These are phyloP conservation scores for Diphasiastrum complanatum DNA, from an alignment of 83 land plant species.

Conservation along the genomic window DNA sequence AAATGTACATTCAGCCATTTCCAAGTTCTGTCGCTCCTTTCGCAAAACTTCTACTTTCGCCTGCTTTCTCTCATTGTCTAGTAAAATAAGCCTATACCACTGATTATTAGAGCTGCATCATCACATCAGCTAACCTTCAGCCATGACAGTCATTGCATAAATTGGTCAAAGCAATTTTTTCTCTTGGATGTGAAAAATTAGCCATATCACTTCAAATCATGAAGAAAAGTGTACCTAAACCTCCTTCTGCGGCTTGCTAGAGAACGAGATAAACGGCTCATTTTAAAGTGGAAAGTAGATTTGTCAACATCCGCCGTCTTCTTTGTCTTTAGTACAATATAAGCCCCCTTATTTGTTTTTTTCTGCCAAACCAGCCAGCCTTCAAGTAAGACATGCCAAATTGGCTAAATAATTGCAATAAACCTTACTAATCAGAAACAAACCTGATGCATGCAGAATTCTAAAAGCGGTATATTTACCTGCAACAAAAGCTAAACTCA, in stretches of 20 bases:
- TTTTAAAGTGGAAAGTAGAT: constrained; percentile 32
- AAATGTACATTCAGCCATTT: constrained; percentile 41
- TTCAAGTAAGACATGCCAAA: too few species aligned
- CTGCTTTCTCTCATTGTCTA: constrained; percentile 27
- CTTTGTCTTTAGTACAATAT: too few species aligned
- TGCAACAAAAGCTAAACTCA: too few species aligned
- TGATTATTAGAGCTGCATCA: constrained; percentile 27
- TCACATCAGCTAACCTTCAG: constrained; percentile 4
- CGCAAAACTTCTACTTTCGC: constrained; percentile 30
- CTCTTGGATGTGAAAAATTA: not conserved
- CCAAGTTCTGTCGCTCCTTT: constrained; percentile 30
- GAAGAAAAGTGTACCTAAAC: constrained; percentile 19
- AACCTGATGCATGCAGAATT: too few species aligned
- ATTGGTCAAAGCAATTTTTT: not conserved
- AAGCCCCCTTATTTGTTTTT: too few species aligned
- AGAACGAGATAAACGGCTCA: constrained; percentile 32
- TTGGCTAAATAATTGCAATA: too few species aligned
- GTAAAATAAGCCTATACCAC: constrained; percentile 35
- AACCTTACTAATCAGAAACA: too few species aligned
- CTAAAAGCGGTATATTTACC: too few species aligned
- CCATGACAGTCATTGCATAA: not conserved
- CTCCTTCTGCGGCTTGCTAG: constrained; percentile 32
- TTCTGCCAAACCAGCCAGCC: too few species aligned
- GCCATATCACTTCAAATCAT: not conserved
- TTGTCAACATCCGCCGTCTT: constrained; percentile 16